Evolutionary conservation across 371 early-diverging fungal species (phyloP), one percentile per base, ranked within the genome.

Genomic region (Lichtheimia hyalospora): DNA sequence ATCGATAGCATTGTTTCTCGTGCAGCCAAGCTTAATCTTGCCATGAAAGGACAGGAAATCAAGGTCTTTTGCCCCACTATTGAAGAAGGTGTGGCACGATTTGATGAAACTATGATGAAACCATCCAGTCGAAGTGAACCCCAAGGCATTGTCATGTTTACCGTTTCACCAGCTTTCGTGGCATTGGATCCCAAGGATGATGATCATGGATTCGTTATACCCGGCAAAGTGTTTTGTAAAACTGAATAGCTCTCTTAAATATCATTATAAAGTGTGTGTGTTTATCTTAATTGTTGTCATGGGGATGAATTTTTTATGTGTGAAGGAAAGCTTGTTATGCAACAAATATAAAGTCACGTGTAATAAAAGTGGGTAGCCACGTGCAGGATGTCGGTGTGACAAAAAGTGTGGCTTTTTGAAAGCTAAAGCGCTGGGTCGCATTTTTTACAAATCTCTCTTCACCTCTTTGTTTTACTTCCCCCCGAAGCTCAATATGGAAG

Each of bases 181-280:
- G 68, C 74, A 77, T 52, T 66, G 70, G 64, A 70, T 46, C 18
- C 69, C 70, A 39, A 56, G 12, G 54, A n/a, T 12, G 64, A 66
- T 54, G 75, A 79, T n/a, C 75, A 79, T 58, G 74, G 75, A 1
- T 78, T 78, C 52, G 56, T 69, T 42, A 65, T 78, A 40, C 73
- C 61, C 20, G 78, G 67, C 7, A 78, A 78, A 61, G 78, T 74
- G 3, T 77, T 63, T 48, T 74, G 58, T 34, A 34, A 34, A 34
- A 34, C 10, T 34, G 34, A 8, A 34, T 34, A 34, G 34, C 8
- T 34, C 10, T 34, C 8, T 34, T 34, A 7, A 7, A 34, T 34
- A 27, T 7, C 27, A 27, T 5, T 27, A 34, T 8, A 34, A 34
- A 34, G 34, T 28, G 7, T 28, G 28, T 28, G 28, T 7, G 3